Percentiles rank a stretch among this genome's conserved stretches.
Evolutionary conservation across 2,329 filamentous ascomycete genomes (phyloP).

Genomic region (Penicillium sp.): DNA sequence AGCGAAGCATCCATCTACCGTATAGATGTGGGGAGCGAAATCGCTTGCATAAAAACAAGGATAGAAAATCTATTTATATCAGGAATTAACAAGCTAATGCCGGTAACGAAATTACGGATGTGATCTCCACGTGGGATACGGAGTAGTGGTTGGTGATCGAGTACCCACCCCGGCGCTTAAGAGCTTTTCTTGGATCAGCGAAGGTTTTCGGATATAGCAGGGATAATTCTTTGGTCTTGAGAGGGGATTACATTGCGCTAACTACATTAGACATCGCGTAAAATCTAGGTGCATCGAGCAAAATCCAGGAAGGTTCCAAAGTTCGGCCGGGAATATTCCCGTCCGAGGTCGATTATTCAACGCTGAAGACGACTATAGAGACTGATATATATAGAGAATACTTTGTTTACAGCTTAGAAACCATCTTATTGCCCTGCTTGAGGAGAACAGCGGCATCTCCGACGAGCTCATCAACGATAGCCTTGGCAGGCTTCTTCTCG

Average conservation of each 20-base stretch:
- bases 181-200: neutral
- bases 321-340: neutral
- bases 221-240: neutral
- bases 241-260: neutral
- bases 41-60: neutral
- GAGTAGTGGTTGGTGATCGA: neutral
- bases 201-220: neutral
- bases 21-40: neutral
- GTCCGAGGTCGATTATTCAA: conserved; percentile 2
- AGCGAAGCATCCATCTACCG: neutral
- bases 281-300: neutral
- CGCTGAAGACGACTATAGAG: conserved; percentile 7
- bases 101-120: neutral
- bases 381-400: neutral
- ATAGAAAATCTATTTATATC: neutral
- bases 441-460: conserved; percentile 65
- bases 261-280: neutral
- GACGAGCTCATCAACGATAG: conserved; percentile 89
- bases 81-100: neutral
- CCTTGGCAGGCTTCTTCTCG: conserved; percentile 84
- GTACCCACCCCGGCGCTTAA: conserved; percentile 1
- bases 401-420: conserved; percentile 58
- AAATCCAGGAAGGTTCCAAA: neutral
- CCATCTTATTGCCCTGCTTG: conserved; percentile 56
- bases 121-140: neutral